Evolutionary conservation across 768 basidiomycete genomes (phyloP).

Genomic region (Cytidiella melzeri): DNA sequence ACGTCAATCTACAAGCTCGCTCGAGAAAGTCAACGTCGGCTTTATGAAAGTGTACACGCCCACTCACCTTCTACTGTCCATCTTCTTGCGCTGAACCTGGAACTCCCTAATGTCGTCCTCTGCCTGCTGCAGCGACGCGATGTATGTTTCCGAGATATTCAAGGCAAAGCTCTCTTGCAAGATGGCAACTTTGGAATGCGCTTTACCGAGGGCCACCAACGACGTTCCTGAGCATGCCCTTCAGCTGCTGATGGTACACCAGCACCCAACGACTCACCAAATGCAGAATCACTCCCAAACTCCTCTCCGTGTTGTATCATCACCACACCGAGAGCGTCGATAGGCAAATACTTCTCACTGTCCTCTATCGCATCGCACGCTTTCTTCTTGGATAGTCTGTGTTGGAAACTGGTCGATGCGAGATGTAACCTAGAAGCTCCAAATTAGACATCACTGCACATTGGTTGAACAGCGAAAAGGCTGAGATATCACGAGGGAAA

Average conservation of each 20-base stretch:
- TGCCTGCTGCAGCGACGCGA: constrained; percentile 58
- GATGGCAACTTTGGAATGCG: constrained; percentile 79
- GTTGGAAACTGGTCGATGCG: constrained; percentile 68
- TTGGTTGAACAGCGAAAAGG: too few relatives aligned
- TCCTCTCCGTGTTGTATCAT: constrained; percentile 86
- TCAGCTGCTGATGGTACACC: background rate
- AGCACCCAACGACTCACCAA: constrained; percentile 37
- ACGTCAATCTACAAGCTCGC: constrained; percentile 60
- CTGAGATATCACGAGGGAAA: background rate
- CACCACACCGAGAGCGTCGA: constrained; percentile 77
- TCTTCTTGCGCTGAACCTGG: constrained; percentile 72
- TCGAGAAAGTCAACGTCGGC: background rate
- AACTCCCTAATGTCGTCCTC: constrained; percentile 80
- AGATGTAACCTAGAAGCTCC: constrained; percentile 61
- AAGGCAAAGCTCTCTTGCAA: constrained; percentile 78
- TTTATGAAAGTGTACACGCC: constrained; percentile 3
- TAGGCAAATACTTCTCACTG: constrained; percentile 63
- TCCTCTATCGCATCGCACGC: constrained; percentile 56
- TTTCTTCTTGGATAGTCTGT: constrained; percentile 70
- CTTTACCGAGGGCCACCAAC: constrained; percentile 70
- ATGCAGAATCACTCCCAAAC: constrained; percentile 69
- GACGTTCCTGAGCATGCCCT: constrained; percentile 47
- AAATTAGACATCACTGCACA: too few relatives aligned
- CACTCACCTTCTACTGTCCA: constrained; percentile 74
- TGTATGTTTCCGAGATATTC: constrained; percentile 67